Percentiles rank a stretch among this genome's conserved stretches.
Evolutionary conservation across 148 eudicot species (phyloP).

Genomic region (Gaultheria prostrata): DNA sequence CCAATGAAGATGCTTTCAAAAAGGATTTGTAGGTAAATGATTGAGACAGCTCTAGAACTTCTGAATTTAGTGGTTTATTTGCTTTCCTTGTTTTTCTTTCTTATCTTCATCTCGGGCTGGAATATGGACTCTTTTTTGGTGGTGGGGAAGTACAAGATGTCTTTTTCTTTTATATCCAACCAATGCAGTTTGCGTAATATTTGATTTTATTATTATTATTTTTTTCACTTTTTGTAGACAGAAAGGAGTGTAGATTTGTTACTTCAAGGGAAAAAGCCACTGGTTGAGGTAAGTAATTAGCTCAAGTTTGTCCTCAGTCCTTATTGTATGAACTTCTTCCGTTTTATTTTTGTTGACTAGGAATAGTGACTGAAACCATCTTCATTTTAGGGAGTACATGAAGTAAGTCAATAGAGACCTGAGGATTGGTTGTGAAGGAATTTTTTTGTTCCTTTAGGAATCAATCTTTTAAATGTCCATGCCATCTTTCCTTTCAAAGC

Average conservation of each 20-base stretch:
- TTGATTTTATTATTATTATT: background rate
- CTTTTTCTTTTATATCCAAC: background rate
- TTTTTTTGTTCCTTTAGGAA: background rate
- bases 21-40: background rate
- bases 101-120: background rate
- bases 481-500: background rate
- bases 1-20: background rate
- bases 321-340: background rate
- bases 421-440: background rate
- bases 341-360: slow-evolving; percentile 1
- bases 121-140: background rate
- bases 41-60: background rate
- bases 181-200: background rate
- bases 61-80: background rate
- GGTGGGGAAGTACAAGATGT: background rate
- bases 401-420: background rate
- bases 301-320: slow-evolving; percentile 4
- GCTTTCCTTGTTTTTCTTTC: background rate
- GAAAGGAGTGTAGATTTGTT: slow-evolving; percentile 44
- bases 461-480: background rate
- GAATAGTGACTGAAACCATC: background rate
- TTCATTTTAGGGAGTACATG: background rate
- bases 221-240: slow-evolving; percentile 27
- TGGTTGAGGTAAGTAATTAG: slow-evolving; percentile 42
- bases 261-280: slow-evolving; percentile 41